A percentile compares a stretch with the other conserved stretches of the same genome.
phyloP scores from a whole-genome alignment of 2,329 filamentous ascomycete genomes.

The Penicillium sp. region DNA sequence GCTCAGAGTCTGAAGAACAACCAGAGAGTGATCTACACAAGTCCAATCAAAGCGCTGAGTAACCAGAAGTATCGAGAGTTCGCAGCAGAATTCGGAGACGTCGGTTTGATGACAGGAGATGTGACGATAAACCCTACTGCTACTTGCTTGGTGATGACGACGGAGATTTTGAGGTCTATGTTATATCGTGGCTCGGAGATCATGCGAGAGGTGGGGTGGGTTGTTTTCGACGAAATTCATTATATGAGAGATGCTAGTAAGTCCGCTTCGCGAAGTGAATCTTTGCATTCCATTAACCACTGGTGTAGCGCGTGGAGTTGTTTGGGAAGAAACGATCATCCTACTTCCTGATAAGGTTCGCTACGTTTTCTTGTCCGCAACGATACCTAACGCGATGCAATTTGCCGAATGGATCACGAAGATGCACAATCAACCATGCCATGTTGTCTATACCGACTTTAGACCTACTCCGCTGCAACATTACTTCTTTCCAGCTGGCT shows the following conservation, averaged over 20 bases:
- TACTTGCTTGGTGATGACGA: constrained; percentile 98
- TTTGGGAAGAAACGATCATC: constrained; percentile 99
- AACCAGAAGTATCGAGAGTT: constrained; percentile 99
- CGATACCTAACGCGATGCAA: constrained; percentile 98
- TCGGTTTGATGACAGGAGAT: constrained; percentile 97
- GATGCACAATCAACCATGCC: constrained; percentile 95
- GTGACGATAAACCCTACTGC: constrained; percentile 99
- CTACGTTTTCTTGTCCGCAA: constrained; percentile 97
- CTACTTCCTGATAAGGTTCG: constrained; percentile 96
- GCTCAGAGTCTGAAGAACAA: constrained; percentile 97
- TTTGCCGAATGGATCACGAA: constrained; percentile 99
- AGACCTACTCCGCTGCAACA: constrained; percentile 94
- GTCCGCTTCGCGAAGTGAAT: constrained; percentile 13
- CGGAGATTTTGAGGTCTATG: constrained; percentile 98
- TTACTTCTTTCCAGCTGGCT: constrained; percentile 94
- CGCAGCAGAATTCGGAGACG: constrained; percentile 91
- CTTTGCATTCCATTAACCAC: constrained; percentile 22
- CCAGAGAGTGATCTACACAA: constrained; percentile 98
- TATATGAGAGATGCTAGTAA: constrained; percentile 88
- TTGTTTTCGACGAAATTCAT: constrained; percentile 97
- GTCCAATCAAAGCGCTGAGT: constrained; percentile 97
- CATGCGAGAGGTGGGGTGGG: constrained; percentile 99
- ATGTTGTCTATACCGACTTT: constrained; percentile 99
- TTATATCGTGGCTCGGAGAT: constrained; percentile 97
- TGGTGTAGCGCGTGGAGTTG: constrained; percentile 74